These are phyloP conservation scores for Gryganskiella cystojenkinii DNA, from an alignment of 192 early-diverging fungal species.

Conservation along the genomic window DNA sequence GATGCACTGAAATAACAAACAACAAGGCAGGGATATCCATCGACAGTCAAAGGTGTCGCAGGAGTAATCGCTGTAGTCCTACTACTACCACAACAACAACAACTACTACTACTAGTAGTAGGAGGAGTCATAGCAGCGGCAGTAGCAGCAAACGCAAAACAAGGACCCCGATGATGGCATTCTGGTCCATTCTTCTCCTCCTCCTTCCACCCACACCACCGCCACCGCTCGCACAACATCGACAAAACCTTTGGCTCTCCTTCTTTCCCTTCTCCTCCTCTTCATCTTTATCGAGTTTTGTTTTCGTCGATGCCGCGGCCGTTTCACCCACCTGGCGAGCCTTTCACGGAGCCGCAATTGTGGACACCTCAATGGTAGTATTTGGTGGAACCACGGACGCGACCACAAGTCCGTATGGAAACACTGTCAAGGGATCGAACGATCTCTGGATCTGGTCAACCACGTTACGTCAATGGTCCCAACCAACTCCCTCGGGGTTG, in stretches of 20 bases:
- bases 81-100: too few species aligned
- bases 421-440: conserved; percentile 43
- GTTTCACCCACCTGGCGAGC: conserved; percentile 45
- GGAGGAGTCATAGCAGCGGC: too few species aligned
- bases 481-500: conserved; percentile 25
- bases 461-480: conserved; percentile 56
- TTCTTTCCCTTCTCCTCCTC: neutral
- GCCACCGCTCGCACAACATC: too few species aligned
- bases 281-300: too few species aligned
- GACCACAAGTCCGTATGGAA: conserved; percentile 28
- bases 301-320: conserved; percentile 2
- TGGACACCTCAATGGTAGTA: conserved; percentile 55
- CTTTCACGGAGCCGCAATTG: conserved; percentile 47
- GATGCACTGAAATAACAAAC: too few species aligned
- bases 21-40: too few species aligned
- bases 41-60: too few species aligned
- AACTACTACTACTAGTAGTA: too few species aligned
- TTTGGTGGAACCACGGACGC: conserved; percentile 59
- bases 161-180: too few species aligned
- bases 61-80: too few species aligned
- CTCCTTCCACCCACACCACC: neutral
- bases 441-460: conserved; percentile 60
- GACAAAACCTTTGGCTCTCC: neutral
- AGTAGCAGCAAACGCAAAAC: too few species aligned
- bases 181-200: neutral